Evolutionary conservation across 768 basidiomycete species (phyloP), one percentile per base, ranked within the genome.

Genomic region (Podaxis carcinomalis): DNA sequence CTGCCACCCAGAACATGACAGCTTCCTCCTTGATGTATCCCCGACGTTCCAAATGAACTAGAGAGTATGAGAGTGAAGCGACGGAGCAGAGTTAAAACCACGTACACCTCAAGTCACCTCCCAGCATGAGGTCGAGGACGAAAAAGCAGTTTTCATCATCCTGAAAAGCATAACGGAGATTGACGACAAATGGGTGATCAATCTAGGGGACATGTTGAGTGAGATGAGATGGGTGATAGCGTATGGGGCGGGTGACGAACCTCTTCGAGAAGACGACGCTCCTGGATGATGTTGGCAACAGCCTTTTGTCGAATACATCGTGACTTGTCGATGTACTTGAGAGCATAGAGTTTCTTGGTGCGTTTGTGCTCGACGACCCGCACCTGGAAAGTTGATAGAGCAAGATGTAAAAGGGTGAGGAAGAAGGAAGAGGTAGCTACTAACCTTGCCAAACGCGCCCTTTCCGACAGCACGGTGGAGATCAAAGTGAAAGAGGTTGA

Each of bases 121-220:
- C 95, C 0, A 97, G 79, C 95, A 97, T 97, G 51, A 98, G 83
- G 73, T 98, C 96, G 59, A 98, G 78, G 5, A 98, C 95, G 75
- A 98, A 97, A 80, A 98, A 98, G 68, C 96, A 96, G 72, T 97
- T 96, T 65, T 92, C 88, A 67, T 97, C 95, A 69, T 98, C 95
- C 72, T 98, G 95, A 73, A 98, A 98, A 4, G 95, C 95, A 70
- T 95, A 97, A 39, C 93, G 88, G 66, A 96, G 72, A 73, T 95
- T 95, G 63, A 93, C 91, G 50, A 95, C 77, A 70, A 93, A 95
- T 21, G 92, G 86, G 68, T 95, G 92, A 72, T 95, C 90, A 65
- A 97, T 87, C 90, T 92, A 66, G 4, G 42, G 11, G 28, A 53
- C 59, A 35, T 19, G 23, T 51, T 32, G 54, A 63, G 53, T 51